Evolutionary conservation across 495 filamentous ascomycete species (phyloP), one percentile per base, ranked within the genome.

Genomic region (Penicillium egyptiacum): DNA sequence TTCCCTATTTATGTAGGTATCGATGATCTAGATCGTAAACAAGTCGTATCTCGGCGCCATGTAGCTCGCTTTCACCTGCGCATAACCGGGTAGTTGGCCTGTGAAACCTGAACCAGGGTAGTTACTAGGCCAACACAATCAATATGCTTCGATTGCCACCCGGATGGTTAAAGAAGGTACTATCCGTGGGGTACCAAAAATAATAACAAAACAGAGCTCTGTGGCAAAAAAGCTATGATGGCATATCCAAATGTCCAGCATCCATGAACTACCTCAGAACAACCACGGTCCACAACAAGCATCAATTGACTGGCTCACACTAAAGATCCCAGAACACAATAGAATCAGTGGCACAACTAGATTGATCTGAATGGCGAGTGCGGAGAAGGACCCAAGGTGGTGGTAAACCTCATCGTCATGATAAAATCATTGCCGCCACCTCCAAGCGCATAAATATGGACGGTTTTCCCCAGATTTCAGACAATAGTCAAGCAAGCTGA

Each of bases 371-470:
- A 58, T 63, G 60, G 60, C 50, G 10, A 61, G 8, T 58, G 53
- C 53, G 60, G 60, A 54, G 60, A 61, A 57, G 47, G 16, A 20
- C 57, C 59, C 50, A 65, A 39, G 44, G 58, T 61, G 57, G 37
- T 61, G 67, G 52, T 63, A 44, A 60, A 44, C 62, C 46, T 60
- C 40, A 42, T 66, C 69, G 69, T 71, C 67, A 71, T 70, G 26
- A 46, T 45, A 47, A 25, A 41, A 57, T 64, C 66, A 65, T 68
- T 42, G 12, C 50, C 60, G 56, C 65, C 65, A 68, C 65, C 58
- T 22, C 50, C 17, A 7, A 19, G 4, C 17, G n/a, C 56, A 60
- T 63, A 66, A 63, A 59, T 60, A 55, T 46, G 28, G 50, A 37
- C 33, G 25, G 17, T 5, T 10, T 16, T n/a, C 42, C 23, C 28